phyloP scores from a whole-genome alignment of 495 filamentous ascomycete species.

The Penicillium tannophilum region DNA sequence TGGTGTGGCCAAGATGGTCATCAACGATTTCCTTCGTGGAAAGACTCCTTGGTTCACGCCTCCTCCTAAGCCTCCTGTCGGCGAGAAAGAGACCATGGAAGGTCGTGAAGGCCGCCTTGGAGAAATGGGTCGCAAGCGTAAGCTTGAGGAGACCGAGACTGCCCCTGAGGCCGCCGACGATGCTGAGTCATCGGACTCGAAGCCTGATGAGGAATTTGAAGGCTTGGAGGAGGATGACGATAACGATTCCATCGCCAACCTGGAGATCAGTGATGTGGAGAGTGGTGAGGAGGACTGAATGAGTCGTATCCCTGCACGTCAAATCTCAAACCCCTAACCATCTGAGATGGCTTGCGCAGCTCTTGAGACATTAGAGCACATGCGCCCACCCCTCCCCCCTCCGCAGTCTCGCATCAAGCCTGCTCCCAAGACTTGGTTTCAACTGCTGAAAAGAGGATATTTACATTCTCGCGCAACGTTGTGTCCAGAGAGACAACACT shows the following conservation, averaged over 20 bases:
- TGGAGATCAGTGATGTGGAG: constrained; percentile 48
- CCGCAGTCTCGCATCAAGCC: constrained; percentile 1
- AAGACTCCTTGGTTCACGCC: constrained; percentile 96
- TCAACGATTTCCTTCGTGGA: constrained; percentile 93
- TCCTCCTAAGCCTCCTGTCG: constrained; percentile 63
- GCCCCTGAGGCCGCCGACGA: constrained; percentile 32
- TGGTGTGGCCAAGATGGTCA: constrained; percentile 90
- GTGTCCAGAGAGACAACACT: not conserved
- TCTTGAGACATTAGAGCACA: constrained; percentile 19
- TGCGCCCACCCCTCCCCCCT: constrained; percentile 3
- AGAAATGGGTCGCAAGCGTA: constrained; percentile 63
- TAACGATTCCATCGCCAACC: constrained; percentile 45
- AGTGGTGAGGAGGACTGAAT: constrained; percentile 47
- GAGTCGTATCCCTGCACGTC: not conserved
- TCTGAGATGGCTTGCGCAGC: constrained; percentile 5
- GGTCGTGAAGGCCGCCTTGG: constrained; percentile 61
- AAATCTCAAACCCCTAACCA: constrained; percentile 5
- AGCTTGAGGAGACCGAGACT: constrained; percentile 46
- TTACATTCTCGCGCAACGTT: not conserved
- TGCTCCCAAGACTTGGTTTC: constrained; percentile 1
- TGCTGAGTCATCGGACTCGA: constrained; percentile 28
- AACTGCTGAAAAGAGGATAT: not conserved
- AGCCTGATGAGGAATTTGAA: constrained; percentile 39
- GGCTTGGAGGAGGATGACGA: constrained; percentile 40
- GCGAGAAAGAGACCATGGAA: constrained; percentile 56